Percentiles rank a stretch among this genome's conserved stretches.
Conservation (phyloP, 768 basidiomycete genomes). For the Tylopilus intermedius region DNA sequence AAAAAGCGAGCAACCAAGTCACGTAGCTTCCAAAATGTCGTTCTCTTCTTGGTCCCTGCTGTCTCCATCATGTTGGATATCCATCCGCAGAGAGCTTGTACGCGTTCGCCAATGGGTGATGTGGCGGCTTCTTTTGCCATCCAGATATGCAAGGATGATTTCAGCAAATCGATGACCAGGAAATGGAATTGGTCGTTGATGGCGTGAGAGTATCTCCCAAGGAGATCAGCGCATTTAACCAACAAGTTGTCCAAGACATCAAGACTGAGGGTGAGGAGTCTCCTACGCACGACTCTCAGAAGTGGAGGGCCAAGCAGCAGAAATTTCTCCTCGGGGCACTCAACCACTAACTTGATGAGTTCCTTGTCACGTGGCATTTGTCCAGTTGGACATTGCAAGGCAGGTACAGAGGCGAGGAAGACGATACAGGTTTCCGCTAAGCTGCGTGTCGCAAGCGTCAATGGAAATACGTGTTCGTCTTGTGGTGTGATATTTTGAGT, state of each 20-base stretch:
- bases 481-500: slow-evolving; percentile 28
- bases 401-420: slow-evolving; percentile 59
- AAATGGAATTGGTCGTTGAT: slow-evolving; percentile 50
- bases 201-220: slow-evolving; percentile 50
- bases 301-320: slow-evolving; percentile 53
- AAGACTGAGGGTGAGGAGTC: slow-evolving; percentile 48
- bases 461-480: slow-evolving; percentile 26
- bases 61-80: slow-evolving; percentile 42
- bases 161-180: slow-evolving; percentile 56
- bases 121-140: slow-evolving; percentile 26
- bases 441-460: slow-evolving; percentile 28
- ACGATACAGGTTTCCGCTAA: slow-evolving; percentile 51
- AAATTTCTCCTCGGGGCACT: slow-evolving; percentile 51
- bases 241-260: slow-evolving; percentile 52
- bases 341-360: slow-evolving; percentile 48
- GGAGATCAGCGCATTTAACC: slow-evolving; percentile 47
- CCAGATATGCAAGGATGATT: slow-evolving; percentile 64
- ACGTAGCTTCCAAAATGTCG: slow-evolving; percentile 64
- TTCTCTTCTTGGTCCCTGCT: slow-evolving; percentile 32
- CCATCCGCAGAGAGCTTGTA: slow-evolving; percentile 50
- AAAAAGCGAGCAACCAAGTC: slow-evolving; percentile 63
- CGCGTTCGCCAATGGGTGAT: slow-evolving; percentile 39
- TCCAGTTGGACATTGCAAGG: slow-evolving; percentile 53
- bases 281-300: slow-evolving; percentile 49
- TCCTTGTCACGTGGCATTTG: slow-evolving; percentile 61